Conservation (phyloP, 257 asterid species). For the Apocynum venetum region DNA sequence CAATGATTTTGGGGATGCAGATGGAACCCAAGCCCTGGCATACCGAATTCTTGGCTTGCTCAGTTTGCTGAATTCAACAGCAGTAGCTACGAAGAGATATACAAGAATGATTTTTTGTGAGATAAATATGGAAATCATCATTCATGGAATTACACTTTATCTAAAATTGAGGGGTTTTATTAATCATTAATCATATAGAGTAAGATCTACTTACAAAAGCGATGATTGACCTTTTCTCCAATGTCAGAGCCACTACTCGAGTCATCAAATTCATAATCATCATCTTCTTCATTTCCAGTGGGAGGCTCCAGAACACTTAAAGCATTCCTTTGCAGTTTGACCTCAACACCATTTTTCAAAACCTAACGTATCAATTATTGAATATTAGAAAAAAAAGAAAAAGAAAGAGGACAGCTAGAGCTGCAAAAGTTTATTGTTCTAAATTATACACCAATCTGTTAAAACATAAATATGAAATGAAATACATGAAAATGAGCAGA, state of each 20-base stretch:
- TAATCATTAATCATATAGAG: background rate
- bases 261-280: constrained; percentile 64
- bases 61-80: constrained; percentile 60
- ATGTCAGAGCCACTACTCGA: constrained; percentile 80
- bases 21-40: constrained; percentile 58
- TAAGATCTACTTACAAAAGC: constrained; percentile 49
- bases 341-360: constrained; percentile 91
- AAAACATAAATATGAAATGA: background rate
- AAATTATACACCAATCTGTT: background rate
- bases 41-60: constrained; percentile 67
- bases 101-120: background rate
- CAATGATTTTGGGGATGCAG: constrained; percentile 51
- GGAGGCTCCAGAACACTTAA: constrained; percentile 90
- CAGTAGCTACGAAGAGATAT: constrained; percentile 48
- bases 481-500: background rate
- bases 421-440: background rate
- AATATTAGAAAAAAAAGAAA: background rate
- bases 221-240: constrained; percentile 53
- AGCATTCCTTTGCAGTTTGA: constrained; percentile 92
- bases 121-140: background rate
- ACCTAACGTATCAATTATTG: constrained; percentile 40
- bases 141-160: background rate
- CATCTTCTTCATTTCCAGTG: constrained; percentile 80
- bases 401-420: background rate
- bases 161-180: background rate